phyloP scores from a whole-genome alignment of 192 early-diverging fungal species.

The Backusella liffmaniae region DNA sequence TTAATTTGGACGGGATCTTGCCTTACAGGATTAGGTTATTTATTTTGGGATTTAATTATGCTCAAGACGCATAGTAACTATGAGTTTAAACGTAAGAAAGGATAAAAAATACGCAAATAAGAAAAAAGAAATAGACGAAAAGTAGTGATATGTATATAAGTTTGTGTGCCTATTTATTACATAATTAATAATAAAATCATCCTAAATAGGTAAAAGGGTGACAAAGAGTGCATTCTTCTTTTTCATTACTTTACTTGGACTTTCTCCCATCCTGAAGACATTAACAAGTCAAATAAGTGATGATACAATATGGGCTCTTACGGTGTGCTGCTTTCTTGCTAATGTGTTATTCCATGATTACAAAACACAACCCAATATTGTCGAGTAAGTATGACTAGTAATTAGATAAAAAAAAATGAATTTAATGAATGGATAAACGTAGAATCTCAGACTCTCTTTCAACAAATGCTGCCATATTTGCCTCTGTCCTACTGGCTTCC shows the following conservation, averaged over 20 bases:
- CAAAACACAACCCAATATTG: slow-evolving; percentile 43
- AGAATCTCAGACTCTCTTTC: slow-evolving; percentile 93
- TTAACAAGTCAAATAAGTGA: slow-evolving; percentile 86
- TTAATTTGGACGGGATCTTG: slow-evolving; percentile 59
- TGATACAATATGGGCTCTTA: slow-evolving; percentile 94
- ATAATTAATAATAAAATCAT: slow-evolving; percentile 1
- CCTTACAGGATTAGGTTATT: slow-evolving; percentile 62
- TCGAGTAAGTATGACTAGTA: slow-evolving; percentile 48
- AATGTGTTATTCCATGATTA: slow-evolving; percentile 95
- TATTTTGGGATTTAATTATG: slow-evolving; percentile 67
- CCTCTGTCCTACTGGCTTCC: slow-evolving; percentile 88
- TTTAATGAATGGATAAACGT: neutral
- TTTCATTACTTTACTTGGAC: slow-evolving; percentile 71
- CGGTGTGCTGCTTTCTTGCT: slow-evolving; percentile 75
- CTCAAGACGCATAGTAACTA: slow-evolving; percentile 42
- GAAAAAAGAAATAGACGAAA: neutral
- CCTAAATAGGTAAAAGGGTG: slow-evolving; percentile 42
- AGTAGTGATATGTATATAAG: neutral
- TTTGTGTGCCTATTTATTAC: neutral
- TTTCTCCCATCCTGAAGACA: slow-evolving; percentile 90
- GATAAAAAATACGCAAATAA: neutral
- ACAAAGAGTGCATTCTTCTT: slow-evolving; percentile 71
- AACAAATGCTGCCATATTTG: slow-evolving; percentile 96
- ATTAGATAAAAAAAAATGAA: slow-evolving; percentile 39
- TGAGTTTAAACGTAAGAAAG: slow-evolving; percentile 39